Base-by-base conservation (phyloP, 106 monocot species). In the Dendrobium officinale region DNA sequence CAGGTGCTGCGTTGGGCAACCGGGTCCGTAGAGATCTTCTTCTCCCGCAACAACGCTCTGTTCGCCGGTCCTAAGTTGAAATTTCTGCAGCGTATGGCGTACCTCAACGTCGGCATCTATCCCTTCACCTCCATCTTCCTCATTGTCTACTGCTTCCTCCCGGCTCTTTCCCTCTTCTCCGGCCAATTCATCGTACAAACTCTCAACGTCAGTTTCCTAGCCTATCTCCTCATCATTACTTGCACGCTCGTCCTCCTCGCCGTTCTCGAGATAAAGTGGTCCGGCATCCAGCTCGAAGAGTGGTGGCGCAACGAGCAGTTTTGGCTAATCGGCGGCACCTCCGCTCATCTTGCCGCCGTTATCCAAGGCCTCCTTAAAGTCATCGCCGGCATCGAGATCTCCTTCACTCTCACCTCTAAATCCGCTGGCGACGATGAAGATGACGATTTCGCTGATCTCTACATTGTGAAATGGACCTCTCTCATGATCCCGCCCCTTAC, bases 301-400 rank as follows among this genome's bases (percentile, higher is more conserved):
- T 93, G 93, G 93, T 93, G 93, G 93, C 55, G 93, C 42, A 93
- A 93, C 20, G 95, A 95, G 89, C 97, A 98, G 85, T 98, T 94
- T 72, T 98, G 97, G 97, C 83, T 94, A 5, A 98, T 93, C 20
- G 93, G 93, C 11, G 93, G 93, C 10, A 93, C 93, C 1, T 90
- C 90, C n/a, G 93, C 93, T 4, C 93, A 93, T 42, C 83, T 93
- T 4, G 93, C 90, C 5, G 93, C 93, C 6, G 93, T 93, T 4
- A 26, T 93, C 4, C 93, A 93, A 51, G 93, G 93, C 51, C 67
- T 93, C 13, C 84, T 93, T 4, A 98, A 98, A 75, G 98, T 98
- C 15, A 78, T 98, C 44, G 98, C 98, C 8, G 98, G 98, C 1
- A 87, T 98, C n/a, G 98, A 98, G 79, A 95, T 98, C 59, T 98